These are phyloP conservation scores for Aegilops tauschii DNA, from an alignment of 176 grass and related monocot genomes.

Conservation along the genomic window DNA sequence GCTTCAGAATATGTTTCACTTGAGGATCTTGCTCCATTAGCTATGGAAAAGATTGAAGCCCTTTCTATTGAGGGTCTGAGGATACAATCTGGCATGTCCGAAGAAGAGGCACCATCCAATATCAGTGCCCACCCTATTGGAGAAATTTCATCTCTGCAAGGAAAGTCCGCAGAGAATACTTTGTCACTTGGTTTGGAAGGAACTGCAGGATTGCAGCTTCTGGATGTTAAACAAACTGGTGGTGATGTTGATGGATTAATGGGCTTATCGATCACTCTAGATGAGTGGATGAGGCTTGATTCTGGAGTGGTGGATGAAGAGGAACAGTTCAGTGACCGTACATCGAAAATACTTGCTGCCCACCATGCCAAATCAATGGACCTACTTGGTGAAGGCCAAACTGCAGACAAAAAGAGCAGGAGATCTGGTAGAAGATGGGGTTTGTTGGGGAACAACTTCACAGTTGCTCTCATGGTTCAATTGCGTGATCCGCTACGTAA, in stretches of 20 bases:
- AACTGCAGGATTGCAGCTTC: constrained; percentile 83
- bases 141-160: constrained; percentile 81
- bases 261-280: constrained; percentile 85
- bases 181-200: constrained; percentile 82
- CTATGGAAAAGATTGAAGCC: constrained; percentile 99
- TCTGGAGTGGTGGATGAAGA: constrained; percentile 82
- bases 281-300: constrained; percentile 98
- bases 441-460: constrained; percentile 93
- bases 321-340: constrained; percentile 70
- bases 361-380: constrained; percentile 96
- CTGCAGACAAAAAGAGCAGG: constrained; percentile 57
- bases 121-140: constrained; percentile 70
- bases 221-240: constrained; percentile 72
- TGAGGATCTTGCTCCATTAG: constrained; percentile 92
- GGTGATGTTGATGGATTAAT: constrained; percentile 89
- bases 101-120: constrained; percentile 89
- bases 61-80: constrained; percentile 92
- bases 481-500: constrained; percentile 84
- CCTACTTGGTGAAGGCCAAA: constrained; percentile 51
- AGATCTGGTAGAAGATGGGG: constrained; percentile 87
- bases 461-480: constrained; percentile 95
- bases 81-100: constrained; percentile 96
- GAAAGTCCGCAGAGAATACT: constrained; percentile 53
- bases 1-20: constrained; percentile 84
- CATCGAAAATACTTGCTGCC: constrained; percentile 88